Base-by-base conservation (phyloP, 1,139 yeast genomes). In the Pichia sp. region DNA sequence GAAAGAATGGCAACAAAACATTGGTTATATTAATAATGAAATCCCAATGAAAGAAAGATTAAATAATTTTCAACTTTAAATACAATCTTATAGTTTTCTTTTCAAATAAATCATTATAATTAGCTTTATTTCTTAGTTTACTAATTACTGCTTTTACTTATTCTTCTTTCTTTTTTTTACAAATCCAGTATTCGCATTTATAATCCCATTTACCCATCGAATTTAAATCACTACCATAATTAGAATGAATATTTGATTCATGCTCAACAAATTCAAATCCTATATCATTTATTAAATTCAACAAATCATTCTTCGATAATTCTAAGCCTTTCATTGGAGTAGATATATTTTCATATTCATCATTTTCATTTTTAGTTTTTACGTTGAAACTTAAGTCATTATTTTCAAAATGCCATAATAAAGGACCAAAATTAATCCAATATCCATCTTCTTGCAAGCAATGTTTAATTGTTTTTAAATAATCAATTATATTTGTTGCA, bases 381-480 rank as follows among this genome's bases (percentile, higher is more conserved):
- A 62, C 59, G 51, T 57, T 60, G 33, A 56, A 64, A 57, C 66
- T 62, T 29, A 66, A 68, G 29, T 66, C 69, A 47, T 77, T 80
- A 51, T 79, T 80, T 61, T 87, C 96, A 63, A 79, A 84, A 67
- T 90, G 96, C 95, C 96, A 89, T 50, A 86, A 68, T 30, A 89
- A 70, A 0, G 96, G 96, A 0, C 96, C 97, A 61, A 84, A 80
- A 66, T 90, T 90, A 52, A 88, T 73, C 96, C 96, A 89, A 16
- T 70, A 59, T 0, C 95, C 95, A 8, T 77, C 78, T 0, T 71
- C 65, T 46, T 72, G 72, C 52, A 88, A 64, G 25, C 80, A 72
- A 56, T 81, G 73, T 22, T 72, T 65, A 1, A 90, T 78, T 0
- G 88, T 72, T 52, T 74, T 76, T 45, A 90, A 57, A 56, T 89